Base-by-base conservation (phyloP, 805 yeast genomes). In the Cyberlindnera amylophila region DNA sequence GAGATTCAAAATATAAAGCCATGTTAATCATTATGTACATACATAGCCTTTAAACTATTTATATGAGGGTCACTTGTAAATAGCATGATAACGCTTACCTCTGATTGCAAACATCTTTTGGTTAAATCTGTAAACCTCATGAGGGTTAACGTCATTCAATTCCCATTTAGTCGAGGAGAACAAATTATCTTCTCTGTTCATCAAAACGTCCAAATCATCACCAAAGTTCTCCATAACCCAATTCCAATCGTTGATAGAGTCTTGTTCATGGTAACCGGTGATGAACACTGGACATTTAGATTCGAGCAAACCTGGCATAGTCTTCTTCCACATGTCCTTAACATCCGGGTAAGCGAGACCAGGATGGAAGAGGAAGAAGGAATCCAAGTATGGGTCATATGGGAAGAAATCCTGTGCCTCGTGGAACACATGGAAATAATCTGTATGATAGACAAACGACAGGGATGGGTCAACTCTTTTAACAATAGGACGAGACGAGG, bases 401-500 rank as follows among this genome's bases (percentile, higher is more conserved):
- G 99, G 99, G 81, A 88, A 87, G 63, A 93, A 86, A 66, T 91
- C 97, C 56, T 90, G 93, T 37, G 87, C 82, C 56, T 89, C 89
- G 65, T 93, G 96, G 47, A 85, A 72, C 31, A 85, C 91, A 59
- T 89, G 88, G 79, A 93, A 93, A 64, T 83, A 90, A 55, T 86
- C 85, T 1, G 98, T 88, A 65, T 90, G 96, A 66, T 84, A 83
- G 44, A 83, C 77, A 52, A 90, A 73, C 21, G 85, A 71, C 55
- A 93, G 63, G 39, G 82, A 79, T 38, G 78, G 82, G 63, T 87
- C 96, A 36, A 84, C 67, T 57, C 90, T 77, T 54, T 80, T 78
- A 32, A 80, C 77, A 19, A 86, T 68, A n/a, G 95, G 85, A 42
- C 82, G 74, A 11, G 79, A 65, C 46, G 80, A 55, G 55, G 74